These are phyloP conservation scores for Erythrophleum ivorense DNA, from an alignment of 331 rosid genomes.

Conservation along the genomic window DNA sequence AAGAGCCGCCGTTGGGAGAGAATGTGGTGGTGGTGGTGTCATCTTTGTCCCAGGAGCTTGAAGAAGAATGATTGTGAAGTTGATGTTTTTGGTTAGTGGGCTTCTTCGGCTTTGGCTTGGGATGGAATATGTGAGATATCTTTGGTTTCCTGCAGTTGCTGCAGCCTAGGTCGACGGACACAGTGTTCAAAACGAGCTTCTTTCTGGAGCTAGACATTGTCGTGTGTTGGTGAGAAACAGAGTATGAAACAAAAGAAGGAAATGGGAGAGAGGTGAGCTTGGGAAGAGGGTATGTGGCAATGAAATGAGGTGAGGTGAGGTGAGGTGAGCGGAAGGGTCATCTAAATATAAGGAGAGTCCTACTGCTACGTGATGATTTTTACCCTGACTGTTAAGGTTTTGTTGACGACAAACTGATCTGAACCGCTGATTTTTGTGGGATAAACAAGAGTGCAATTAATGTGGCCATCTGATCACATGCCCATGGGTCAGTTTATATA, in stretches of 20 bases:
- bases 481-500: conserved; percentile 2
- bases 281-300: not conserved
- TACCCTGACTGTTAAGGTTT: conserved; percentile 24
- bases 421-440: conserved; percentile 38
- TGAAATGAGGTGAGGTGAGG: not conserved
- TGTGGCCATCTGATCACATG: conserved; percentile 33
- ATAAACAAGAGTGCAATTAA: not conserved
- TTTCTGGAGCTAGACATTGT: conserved; percentile 68
- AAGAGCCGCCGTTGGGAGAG: conserved; percentile 48
- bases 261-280: not conserved
- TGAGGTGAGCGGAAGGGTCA: not conserved
- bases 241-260: no score
- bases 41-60: conserved; percentile 43
- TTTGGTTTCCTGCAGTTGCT: conserved; percentile 71
- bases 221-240: conserved; percentile 20
- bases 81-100: conserved; percentile 49
- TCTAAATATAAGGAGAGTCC: conserved; percentile 42
- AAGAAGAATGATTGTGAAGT: conserved; percentile 34
- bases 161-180: conserved; percentile 76
- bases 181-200: conserved; percentile 60
- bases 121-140: conserved; percentile 55
- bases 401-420: conserved; percentile 38
- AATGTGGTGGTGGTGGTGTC: conserved; percentile 47
- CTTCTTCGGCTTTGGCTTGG: conserved; percentile 58
- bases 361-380: not conserved